Conservation (phyloP, 148 eudicot genomes). For the Simmondsia chinensis region DNA sequence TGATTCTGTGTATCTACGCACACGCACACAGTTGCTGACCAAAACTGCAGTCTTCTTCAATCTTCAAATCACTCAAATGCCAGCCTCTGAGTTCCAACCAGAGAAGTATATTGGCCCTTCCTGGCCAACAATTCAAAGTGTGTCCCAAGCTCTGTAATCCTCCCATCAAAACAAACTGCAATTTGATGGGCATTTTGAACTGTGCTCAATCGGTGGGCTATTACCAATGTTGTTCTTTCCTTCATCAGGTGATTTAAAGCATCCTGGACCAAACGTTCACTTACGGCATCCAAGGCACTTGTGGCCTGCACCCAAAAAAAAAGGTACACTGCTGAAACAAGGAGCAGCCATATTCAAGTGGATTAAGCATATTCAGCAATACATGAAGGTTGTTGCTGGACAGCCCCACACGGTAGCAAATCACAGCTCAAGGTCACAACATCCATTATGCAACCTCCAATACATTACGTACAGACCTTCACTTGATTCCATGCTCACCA, state of each 20-base stretch:
- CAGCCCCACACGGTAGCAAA: too few relatives aligned
- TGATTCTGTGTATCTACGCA: too few relatives aligned
- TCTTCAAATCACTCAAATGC: conserved; percentile 62
- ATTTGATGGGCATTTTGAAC: conserved; percentile 96
- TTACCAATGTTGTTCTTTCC: conserved; percentile 93
- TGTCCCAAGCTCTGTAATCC: conserved; percentile 80
- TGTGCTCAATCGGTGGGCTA: conserved; percentile 97
- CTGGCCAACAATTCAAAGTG: conserved; percentile 58
- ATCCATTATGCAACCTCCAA: too few relatives aligned
- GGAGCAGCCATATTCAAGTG: too few relatives aligned
- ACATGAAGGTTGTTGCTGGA: too few relatives aligned
- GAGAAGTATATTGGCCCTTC: conserved; percentile 82
- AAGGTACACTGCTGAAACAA: too few relatives aligned
- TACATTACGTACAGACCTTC: too few relatives aligned
- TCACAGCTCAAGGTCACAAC: too few relatives aligned
- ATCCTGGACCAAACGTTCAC: conserved; percentile 86
- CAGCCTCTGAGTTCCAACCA: conserved; percentile 86
- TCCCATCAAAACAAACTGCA: conserved; percentile 86
- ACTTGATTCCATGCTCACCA: too few relatives aligned
- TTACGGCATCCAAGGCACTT: conserved; percentile 86
- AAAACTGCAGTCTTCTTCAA: background rate
- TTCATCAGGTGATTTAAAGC: conserved; percentile 85
- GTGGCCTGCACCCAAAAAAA: conserved; percentile 99
- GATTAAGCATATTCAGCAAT: too few relatives aligned
- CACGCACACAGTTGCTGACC: too few relatives aligned